Evolutionary conservation across 306 rosid species (phyloP).

Genomic region (Betula pendula): DNA sequence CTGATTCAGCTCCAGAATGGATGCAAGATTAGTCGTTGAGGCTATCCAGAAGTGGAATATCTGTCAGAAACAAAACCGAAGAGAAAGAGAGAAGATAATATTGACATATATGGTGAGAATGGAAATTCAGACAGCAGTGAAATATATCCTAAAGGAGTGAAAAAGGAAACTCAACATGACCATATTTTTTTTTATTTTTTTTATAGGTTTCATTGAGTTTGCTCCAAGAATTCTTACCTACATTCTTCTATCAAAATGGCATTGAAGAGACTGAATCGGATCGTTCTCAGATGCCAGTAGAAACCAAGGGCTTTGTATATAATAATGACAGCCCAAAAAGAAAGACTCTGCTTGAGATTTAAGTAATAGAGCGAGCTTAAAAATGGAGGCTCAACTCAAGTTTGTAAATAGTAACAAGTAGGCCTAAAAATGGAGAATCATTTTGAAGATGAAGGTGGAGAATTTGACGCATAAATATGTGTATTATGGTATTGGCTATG

Average conservation of each 20-base stretch:
- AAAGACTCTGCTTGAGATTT: conserved; percentile 58
- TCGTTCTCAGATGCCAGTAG: conserved; percentile 41
- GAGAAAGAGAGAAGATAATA: too few species aligned
- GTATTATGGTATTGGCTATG: too few species aligned
- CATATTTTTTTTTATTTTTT: too few species aligned
- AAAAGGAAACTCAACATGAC: too few species aligned
- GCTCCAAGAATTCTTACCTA: too few species aligned
- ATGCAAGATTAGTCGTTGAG: conserved; percentile 73
- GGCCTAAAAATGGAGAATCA: conserved; percentile 72
- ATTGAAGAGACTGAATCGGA: conserved; percentile 47
- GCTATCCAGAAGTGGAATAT: conserved; percentile 91
- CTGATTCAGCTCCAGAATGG: conserved; percentile 59
- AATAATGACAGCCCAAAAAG: conserved; percentile 54
- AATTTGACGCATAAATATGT: too few species aligned
- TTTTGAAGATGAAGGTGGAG: conserved; percentile 50
- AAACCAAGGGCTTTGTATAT: conserved; percentile 58
- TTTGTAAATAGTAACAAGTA: conserved; percentile 55
- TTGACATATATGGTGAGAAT: too few species aligned
- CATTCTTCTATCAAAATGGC: conserved; percentile 38
- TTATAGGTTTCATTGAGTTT: too few species aligned
- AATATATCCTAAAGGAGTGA: too few species aligned
- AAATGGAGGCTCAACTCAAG: too few species aligned
- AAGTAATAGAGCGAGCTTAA: conserved; percentile 67
- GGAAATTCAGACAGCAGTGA: too few species aligned
- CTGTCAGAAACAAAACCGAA: conserved; percentile 70